Base-by-base conservation (phyloP, 2,329 filamentous ascomycete species). In the Aureobasidium leucospermi region DNA sequence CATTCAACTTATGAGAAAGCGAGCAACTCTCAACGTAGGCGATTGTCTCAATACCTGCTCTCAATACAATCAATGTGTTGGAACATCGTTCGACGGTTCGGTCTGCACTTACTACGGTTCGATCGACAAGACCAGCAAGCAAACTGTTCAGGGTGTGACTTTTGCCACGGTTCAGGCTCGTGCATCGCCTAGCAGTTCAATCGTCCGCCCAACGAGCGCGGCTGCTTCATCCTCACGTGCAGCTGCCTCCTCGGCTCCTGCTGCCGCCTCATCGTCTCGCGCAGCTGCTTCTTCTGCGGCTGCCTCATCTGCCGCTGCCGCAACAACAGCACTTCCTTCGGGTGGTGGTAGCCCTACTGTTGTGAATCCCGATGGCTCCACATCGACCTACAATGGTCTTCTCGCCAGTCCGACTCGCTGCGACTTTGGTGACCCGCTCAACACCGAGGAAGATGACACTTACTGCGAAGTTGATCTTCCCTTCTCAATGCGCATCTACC, bases 381-480 rank as follows among this genome's bases (percentile, higher is more conserved):
- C 29, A 28, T 56, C 38, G 31, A 49, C 13, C 43, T 59, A 32
- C 55, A 43, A 49, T 38, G 55, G 55, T 15, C 34, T 58, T 4
- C 43, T 66, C 69, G 29, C 52, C 65, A 16, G 65, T 62, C 70
- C 70, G 4, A 71, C 67, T 10, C 60, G 65, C 16, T 69, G 68
- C 63, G 59, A 65, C 63, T 72, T 71, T 63, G 69, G 68, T 55
- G 67, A 68, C 39, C 66, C 65, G 11, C 45, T 64, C 8, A 57
- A 61, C 57, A 64, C 60, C 23, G 64, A 66, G 32, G 64, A 71
- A 61, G 70, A 73, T 61, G 70, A 73, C 61, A 63, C 60, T 58
- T 73, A 68, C 66, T 69, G 68, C 62, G 58, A 66, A 46, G 64
- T 73, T 47, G 61, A 65, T 56, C 65, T 71, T 15, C 65, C 68